phyloP scores from a whole-genome alignment of 305 asterid genomes.

The Lippia alba region DNA sequence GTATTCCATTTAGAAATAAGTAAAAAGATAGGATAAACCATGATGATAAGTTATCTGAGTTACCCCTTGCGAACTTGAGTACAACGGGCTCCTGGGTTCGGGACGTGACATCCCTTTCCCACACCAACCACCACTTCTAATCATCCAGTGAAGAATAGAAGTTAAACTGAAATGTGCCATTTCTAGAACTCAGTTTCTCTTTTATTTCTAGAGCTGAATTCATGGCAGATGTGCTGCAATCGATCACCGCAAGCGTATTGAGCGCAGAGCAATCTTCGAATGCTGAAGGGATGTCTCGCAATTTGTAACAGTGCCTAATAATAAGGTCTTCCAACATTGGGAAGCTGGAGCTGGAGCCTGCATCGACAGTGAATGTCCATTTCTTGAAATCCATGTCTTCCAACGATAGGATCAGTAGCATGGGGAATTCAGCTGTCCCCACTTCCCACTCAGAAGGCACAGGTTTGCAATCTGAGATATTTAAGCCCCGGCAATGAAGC shows the following conservation, averaged over 20 bases:
- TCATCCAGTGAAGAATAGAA: conserved; percentile 18
- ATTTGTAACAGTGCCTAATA: conserved; percentile 30
- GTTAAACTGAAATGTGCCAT: not conserved
- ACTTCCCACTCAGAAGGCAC: conserved; percentile 7
- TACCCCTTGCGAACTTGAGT: no score
- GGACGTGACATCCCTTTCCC: no score
- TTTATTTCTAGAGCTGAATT: conserved; percentile 6
- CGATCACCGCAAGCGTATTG: conserved; percentile 9
- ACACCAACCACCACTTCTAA: no score
- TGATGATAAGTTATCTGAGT: no score
- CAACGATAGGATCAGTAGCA: not conserved
- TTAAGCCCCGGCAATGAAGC: conserved; percentile 8
- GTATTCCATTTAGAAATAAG: no score
- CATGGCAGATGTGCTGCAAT: conserved; percentile 19
- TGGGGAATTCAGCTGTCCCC: not conserved
- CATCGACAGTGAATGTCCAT: not conserved
- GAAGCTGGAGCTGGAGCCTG: conserved; percentile 1
- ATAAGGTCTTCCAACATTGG: not conserved
- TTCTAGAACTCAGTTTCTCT: not conserved
- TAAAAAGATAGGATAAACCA: no score
- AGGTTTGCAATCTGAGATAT: not conserved
- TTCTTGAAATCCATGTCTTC: conserved; percentile 9
- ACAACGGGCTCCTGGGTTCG: no score
- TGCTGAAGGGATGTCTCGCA: conserved; percentile 21
- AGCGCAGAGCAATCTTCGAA: conserved; percentile 7